Conservation (phyloP, 345 rosid species). For the Firmiana major region DNA sequence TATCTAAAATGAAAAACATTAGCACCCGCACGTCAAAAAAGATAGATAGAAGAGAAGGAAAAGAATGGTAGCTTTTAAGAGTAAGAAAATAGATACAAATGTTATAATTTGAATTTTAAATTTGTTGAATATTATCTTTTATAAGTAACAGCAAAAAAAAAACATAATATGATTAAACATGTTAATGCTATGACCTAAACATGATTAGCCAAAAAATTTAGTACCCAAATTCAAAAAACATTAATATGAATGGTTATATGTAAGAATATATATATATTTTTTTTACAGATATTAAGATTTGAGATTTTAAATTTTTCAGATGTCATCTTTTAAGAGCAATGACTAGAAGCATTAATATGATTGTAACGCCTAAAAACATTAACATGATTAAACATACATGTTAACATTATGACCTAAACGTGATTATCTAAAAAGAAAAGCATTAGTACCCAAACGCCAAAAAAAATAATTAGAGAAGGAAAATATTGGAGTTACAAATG, state of each 20-base stretch:
- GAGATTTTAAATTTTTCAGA: too few species aligned
- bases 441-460: constrained; percentile 33
- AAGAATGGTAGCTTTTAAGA: too few species aligned
- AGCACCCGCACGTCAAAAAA: constrained; percentile 39
- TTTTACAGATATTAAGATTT: too few species aligned
- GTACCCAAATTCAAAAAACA: constrained; percentile 40
- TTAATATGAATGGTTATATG: neutral
- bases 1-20: constrained; percentile 14
- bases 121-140: too few species aligned
- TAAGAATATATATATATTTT: too few species aligned
- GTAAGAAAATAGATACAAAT: too few species aligned
- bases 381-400: neutral
- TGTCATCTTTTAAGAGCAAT: too few species aligned
- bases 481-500: neutral
- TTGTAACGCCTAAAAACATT: too few species aligned
- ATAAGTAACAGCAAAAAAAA: too few species aligned
- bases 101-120: too few species aligned
- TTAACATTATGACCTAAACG: constrained; percentile 33
- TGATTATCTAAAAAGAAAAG: constrained; percentile 24
- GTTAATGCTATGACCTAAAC: constrained; percentile 30
- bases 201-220: constrained; percentile 27
- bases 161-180: neutral
- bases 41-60: neutral
- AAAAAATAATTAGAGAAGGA: constrained; percentile 17
- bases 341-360: too few species aligned